Evolutionary conservation across 2,329 filamentous ascomycete species (phyloP), one percentile per base, ranked within the genome.

Genomic region (Sclerotinia trifoliorum): DNA sequence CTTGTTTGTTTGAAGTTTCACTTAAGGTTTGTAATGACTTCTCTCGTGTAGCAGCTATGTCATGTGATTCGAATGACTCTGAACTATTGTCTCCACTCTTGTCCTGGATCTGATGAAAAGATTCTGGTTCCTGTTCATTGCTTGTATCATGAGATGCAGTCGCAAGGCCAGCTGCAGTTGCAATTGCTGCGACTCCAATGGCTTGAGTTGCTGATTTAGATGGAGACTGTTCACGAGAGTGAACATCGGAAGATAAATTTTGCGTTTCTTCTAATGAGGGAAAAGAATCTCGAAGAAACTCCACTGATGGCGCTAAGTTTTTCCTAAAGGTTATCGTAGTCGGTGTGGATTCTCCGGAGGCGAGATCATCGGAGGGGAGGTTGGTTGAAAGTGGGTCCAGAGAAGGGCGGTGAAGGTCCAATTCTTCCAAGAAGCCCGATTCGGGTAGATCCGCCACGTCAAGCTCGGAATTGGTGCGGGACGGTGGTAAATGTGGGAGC

Each of bases 341-440:
- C 1, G 91, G 90, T 1, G 90, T 93, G 0, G 85, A 84, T 74
- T 92, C 86, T 71, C 88, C 81, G 7, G 89, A 91, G 56, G 83
- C 88, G 11, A 88, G 79, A 39, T 84, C 75, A 62, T 88, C 85
- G 26, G 56, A 67, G 42, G 56, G 44, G 65, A 10, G 70, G 49
- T 35, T 77, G 72, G 65, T 74, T 17, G 82, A 78, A 39, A 84
- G 78, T 44, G 70, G 69, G n/a, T 72, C 68, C 32, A 51, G 42
- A 19, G 60, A 67, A 44, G 39, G 68, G 54, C 56, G 56, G 51
- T 69, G 67, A 60, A 61, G 56, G 8, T 67, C 65, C 11, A 54
- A 35, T 52, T 62, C 54, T 67, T 63, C 56, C 57, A 63, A 54
- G 54, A 44, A 8, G 10, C 65, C 65, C 26, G 48, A 63, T 67